These are phyloP conservation scores for Fusarium sp. DNA, from an alignment of 2,329 filamentous ascomycete species.

Conservation along the genomic window DNA sequence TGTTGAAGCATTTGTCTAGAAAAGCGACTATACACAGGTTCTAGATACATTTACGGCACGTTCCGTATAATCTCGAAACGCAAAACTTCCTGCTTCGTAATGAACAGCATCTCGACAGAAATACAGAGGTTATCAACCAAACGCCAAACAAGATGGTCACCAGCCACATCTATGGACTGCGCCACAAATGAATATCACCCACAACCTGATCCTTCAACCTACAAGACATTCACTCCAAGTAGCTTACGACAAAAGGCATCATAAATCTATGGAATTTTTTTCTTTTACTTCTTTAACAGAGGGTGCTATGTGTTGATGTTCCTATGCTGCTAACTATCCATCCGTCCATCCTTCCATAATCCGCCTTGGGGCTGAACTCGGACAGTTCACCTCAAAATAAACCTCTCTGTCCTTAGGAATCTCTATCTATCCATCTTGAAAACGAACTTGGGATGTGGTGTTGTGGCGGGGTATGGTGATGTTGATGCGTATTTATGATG, in stretches of 20 bases:
- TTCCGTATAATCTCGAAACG: background rate
- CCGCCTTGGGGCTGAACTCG: conserved; percentile 30
- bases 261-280: conserved; percentile 43
- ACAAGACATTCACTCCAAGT: background rate
- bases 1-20: background rate
- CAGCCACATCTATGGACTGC: conserved; percentile 23
- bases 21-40: background rate
- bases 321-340: conserved; percentile 43
- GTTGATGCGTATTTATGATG: conserved; percentile 23
- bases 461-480: conserved; percentile 29
- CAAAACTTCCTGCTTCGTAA: background rate
- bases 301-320: conserved; percentile 44
- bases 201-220: background rate
- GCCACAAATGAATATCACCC: conserved; percentile 27
- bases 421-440: conserved; percentile 39
- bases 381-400: conserved; percentile 31
- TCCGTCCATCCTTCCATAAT: conserved; percentile 41
- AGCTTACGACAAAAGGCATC: background rate
- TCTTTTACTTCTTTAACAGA: conserved; percentile 40
- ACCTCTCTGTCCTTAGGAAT: conserved; percentile 34
- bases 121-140: background rate
- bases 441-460: conserved; percentile 33
- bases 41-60: too few species aligned
- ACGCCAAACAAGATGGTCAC: background rate
- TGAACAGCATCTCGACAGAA: too few species aligned